Evolutionary conservation across 805 yeast species (phyloP), one percentile per base, ranked within the genome.

Genomic region (Peterozyma xylosa): DNA sequence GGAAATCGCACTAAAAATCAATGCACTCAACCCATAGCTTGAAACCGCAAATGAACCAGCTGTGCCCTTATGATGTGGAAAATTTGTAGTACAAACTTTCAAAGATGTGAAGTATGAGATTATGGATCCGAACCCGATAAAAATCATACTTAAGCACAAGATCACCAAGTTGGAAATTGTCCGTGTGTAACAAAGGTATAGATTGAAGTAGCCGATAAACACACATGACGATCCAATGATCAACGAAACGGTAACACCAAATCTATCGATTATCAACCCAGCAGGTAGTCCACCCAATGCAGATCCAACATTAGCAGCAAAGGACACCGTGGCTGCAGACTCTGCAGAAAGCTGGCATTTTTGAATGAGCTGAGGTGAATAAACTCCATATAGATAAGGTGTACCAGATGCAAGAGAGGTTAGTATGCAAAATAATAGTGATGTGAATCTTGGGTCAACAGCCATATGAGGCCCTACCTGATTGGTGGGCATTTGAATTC

Each of bases 351-450:
- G 66, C 0, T 77, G 71, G 18, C 83, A 76, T 50, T 70, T 63
- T 21, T 67, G 63, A 27, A 82, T 71, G 49, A 85, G 63, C 55
- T 84, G 89, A 2, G 91, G 90, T 1, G 88, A 80, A 55, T 78
- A 85, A n/a, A 78, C 76, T 0, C 90, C 86, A 56, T 78, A 85
- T 11, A 82, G 63, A 53, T 85, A 85, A 0, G 87, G 85, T 2
- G 89, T 83, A 2, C 93, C 91, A 3, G 87, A 73, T 0, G 83
- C 88, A 39, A 83, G 53, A 0, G 86, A 73, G 9, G 80, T 80
- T 14, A 81, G 54, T 11, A 63, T 53, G 5, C 57, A 57, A 30
- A 47, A 49, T 5, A 46, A 15, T 3, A 60, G 46, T 2, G 59
- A 45, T 1, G 53, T 33, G 15, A 42, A 39, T 13, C 44, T 33